Evolutionary conservation across 2,329 filamentous ascomycete species (phyloP).

Genomic region (Aspergillus japonicus): DNA sequence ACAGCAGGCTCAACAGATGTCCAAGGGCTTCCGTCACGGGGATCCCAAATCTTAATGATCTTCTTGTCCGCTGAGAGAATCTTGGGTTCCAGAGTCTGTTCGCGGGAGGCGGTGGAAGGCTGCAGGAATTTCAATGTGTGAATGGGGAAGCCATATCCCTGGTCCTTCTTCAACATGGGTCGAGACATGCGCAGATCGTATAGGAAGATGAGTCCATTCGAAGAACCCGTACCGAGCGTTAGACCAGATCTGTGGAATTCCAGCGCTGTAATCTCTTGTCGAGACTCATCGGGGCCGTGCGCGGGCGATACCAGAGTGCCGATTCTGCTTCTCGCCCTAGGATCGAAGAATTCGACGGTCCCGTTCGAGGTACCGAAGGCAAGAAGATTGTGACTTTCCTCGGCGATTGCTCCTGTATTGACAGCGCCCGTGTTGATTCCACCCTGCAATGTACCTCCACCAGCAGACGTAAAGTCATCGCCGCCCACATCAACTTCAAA

Average conservation of each 20-base stretch:
- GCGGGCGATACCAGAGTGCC: slow-evolving; percentile 66
- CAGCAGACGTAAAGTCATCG: slow-evolving; percentile 67
- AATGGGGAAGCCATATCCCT: slow-evolving; percentile 91
- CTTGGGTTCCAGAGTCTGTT: slow-evolving; percentile 68
- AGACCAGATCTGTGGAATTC: slow-evolving; percentile 83
- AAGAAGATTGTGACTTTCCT: slow-evolving; percentile 82
- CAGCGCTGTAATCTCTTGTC: slow-evolving; percentile 75
- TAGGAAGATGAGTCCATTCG: slow-evolving; percentile 79
- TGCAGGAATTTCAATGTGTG: slow-evolving; percentile 73
- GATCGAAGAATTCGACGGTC: slow-evolving; percentile 97
- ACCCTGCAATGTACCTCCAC: slow-evolving; percentile 77
- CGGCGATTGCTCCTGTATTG: slow-evolving; percentile 82
- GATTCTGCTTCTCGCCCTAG: slow-evolving; percentile 76
- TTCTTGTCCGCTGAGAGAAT: slow-evolving; percentile 89
- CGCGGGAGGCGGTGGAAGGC: slow-evolving; percentile 66
- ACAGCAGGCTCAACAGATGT: slow-evolving; percentile 93
- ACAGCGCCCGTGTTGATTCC: slow-evolving; percentile 82
- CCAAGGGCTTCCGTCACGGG: slow-evolving; percentile 79
- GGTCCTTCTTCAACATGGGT: slow-evolving; percentile 85
- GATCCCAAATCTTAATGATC: slow-evolving; percentile 97
- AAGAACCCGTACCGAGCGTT: slow-evolving; percentile 82
- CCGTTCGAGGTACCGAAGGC: slow-evolving; percentile 93
- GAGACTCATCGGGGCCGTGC: slow-evolving; percentile 40
- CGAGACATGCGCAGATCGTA: slow-evolving; percentile 89
- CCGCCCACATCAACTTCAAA: slow-evolving; percentile 88